phyloP scores from a whole-genome alignment of 768 basidiomycete species.

The Phylloporus rhodoxanthus region DNA sequence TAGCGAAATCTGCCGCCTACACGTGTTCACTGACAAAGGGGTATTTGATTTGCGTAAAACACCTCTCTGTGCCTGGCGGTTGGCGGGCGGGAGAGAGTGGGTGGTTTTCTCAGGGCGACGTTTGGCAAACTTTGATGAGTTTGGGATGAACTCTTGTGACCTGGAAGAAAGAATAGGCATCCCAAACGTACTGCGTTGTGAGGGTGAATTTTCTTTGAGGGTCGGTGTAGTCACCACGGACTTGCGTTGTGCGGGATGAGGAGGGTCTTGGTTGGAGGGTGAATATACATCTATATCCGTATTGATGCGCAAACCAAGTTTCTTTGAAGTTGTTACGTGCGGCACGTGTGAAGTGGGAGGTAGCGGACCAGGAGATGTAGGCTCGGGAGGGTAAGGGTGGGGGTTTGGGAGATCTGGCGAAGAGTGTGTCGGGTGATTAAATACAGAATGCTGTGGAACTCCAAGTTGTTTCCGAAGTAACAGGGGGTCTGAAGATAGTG shows the following conservation, averaged over 20 bases:
- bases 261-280: background rate
- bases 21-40: background rate
- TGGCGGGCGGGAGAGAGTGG: background rate
- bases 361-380: background rate
- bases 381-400: constrained; percentile 3
- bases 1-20: constrained; percentile 7
- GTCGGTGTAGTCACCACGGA: background rate
- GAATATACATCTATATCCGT: constrained; percentile 1
- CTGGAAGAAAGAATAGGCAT: background rate
- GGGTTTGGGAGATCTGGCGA: constrained; percentile 24
- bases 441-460: constrained; percentile 27
- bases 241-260: background rate
- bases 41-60: constrained; percentile 8
- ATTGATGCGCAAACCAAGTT: background rate
- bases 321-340: background rate
- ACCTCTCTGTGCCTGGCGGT: background rate
- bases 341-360: background rate
- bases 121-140: constrained; percentile 6
- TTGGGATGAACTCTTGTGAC: background rate
- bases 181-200: background rate
- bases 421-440: constrained; percentile 15
- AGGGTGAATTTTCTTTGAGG: background rate
- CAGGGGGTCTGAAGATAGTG: constrained; percentile 23
- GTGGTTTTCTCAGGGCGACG: background rate
- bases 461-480: constrained; percentile 27